Evolutionary conservation across 345 rosid genomes (phyloP), one percentile per base, ranked within the genome.

Genomic region (Erodium maritimum): DNA sequence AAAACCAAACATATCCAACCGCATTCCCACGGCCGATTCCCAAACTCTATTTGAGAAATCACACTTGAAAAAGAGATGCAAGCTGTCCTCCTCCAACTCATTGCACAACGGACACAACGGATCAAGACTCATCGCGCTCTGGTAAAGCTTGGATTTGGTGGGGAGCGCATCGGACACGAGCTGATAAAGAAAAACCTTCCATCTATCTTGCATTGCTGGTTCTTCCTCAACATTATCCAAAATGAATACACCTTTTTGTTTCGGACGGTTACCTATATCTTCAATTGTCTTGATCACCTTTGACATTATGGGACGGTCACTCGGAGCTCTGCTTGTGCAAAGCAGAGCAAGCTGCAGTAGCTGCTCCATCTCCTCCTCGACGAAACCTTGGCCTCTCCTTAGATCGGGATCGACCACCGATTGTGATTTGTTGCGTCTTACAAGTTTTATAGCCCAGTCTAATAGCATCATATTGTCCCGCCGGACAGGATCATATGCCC

Each of bases 291-390:
- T 11, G 5, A 55, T 23, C 54, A 63, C 61, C n/a, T 18, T 14
- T 0, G 12, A 25, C 60, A 16, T 1, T 0, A 17, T 23, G 17
- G 67, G 57, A 19, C 42, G 17, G 5, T 57, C 54, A 1, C 9
- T 1, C 48, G 67, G 50, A 37, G 5, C 0, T 33, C 1, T 0
- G 0, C 4, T 55, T 16, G 61, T 50, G 34, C 67, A 57, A 3
- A 29, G 46, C 10, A 64, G 56, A 48, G 51, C 67, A 0, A 64
- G 12, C 14, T 19, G 56, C 21, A 50, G 24, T 46, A 57, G 45
- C 24, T 57, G 11, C 56, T 57, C 50, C 23, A 64, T 22, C 29
- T 64, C 67, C 22, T 50, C 61, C 1, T 48, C 21, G 18, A n/a
- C n/a, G n/a, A n/a, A n/a, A n/a, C 1, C 13, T 11, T 21, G 29